Evolutionary conservation across 176 grass and related monocot species (phyloP).

Genomic region (Microstegium vimineum): DNA sequence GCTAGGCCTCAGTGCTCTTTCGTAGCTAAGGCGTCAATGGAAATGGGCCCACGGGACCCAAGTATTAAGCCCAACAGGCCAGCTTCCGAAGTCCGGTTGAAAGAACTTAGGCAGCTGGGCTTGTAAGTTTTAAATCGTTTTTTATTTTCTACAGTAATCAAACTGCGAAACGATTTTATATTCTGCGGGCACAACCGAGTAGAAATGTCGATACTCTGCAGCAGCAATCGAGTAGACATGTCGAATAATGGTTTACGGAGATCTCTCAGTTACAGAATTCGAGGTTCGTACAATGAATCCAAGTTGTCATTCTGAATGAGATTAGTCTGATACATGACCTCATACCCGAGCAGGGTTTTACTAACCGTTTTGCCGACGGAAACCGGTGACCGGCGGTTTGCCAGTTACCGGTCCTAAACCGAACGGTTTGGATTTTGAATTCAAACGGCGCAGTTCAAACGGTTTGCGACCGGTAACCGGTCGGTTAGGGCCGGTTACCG

Average conservation of each 20-base stretch:
- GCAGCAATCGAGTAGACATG: neutral
- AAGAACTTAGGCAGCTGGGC: neutral
- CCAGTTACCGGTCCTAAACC: no score
- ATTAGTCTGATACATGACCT: neutral
- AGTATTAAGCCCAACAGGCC: neutral
- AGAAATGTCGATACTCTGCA: no score
- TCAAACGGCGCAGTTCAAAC: no score
- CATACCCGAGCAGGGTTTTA: no score
- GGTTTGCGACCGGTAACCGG: no score
- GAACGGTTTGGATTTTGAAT: no score
- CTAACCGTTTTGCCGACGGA: no score
- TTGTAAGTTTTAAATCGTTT: neutral
- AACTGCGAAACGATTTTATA: neutral
- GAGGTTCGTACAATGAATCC: neutral
- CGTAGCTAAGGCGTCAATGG: neutral
- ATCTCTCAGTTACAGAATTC: neutral
- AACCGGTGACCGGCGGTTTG: no score
- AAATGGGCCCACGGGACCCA: neutral
- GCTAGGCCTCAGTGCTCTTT: neutral
- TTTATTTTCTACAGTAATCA: neutral
- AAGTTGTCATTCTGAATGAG: neutral
- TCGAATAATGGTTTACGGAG: neutral
- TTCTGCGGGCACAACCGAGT: neutral
- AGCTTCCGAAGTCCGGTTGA: neutral
- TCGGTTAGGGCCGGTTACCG: no score